Evolutionary conservation across 2,329 filamentous ascomycete genomes (phyloP), one percentile per base, ranked within the genome.

Genomic region (Emydomyces testavorans): DNA sequence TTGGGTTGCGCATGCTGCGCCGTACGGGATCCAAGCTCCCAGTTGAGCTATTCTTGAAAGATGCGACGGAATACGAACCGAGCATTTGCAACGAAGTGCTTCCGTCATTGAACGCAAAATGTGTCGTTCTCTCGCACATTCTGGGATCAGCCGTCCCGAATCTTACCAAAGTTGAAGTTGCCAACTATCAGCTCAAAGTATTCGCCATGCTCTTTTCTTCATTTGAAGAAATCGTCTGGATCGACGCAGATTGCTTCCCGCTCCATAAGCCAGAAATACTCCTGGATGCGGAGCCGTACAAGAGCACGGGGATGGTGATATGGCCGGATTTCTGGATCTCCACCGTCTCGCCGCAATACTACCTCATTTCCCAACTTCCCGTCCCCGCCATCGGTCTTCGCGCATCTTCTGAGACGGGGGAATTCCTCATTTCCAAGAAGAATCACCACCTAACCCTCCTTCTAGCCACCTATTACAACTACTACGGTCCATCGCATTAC

Each of bases 221-320:
- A 4, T 80, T 78, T 53, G 72, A 77, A 54, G 68, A 77, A 46
- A 67, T 77, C n/a, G 65, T 79, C 24, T 77, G 75, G 60, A 69
- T 79, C 56, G 76, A 79, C 56, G 72, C 73, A 50, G 75, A 79
- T 54, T 70, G 68, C 53, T 76, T 78, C 54, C 74, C 76, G 7
- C 56, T 70, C n/a, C 61, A 67, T 35, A 63, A 71, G 38, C 70
- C 71, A 0, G 65, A 66, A 24, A 50, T 60, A 2, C 59, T 79
- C 10, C 72, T 79, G 52, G 60, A 68, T n/a, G 61, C 65, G 1
- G 67, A 74, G 32, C 73, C 74, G 0, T 79, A 73, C 58, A 66
- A 55, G 4, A 69, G 70, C 2, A 68, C 66, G 1, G 76, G 76
- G 10, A 62, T 78, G 46, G 66, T 80, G n/a, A 69, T 71, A 15